Evolutionary conservation across 2,329 filamentous ascomycete species (phyloP).

Genomic region (Gremmenia infestans): DNA sequence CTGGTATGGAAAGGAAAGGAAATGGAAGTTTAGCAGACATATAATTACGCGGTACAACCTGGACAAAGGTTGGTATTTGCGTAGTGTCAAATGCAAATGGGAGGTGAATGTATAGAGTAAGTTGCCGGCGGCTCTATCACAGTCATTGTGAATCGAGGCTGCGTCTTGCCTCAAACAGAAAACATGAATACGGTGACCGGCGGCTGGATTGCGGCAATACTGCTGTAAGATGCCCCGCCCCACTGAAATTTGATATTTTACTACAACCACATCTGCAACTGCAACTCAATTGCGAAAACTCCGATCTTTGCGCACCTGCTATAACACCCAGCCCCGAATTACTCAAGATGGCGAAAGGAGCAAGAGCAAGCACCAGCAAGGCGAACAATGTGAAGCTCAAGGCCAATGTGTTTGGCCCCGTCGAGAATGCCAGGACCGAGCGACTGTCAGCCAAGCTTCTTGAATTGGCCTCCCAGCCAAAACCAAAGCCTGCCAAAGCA

Average conservation of each 20-base stretch:
- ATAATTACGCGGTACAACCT: not conserved
- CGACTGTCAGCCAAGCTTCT: slow-evolving; percentile 82
- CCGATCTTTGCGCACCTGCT: not conserved
- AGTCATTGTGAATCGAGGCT: not conserved
- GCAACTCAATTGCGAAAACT: not conserved
- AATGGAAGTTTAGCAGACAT: not conserved
- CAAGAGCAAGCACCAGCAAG: slow-evolving; percentile 74
- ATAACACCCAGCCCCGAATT: slow-evolving; percentile 9
- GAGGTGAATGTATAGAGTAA: not conserved
- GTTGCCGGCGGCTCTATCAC: not conserved
- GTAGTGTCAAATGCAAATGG: not conserved
- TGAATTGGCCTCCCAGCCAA: slow-evolving; percentile 72
- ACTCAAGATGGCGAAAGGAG: slow-evolving; percentile 76
- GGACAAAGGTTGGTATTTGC: not conserved
- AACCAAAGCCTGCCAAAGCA: slow-evolving; percentile 49
- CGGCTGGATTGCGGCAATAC: no score
- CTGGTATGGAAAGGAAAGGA: not conserved
- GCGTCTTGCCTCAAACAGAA: no score
- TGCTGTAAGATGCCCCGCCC: no score
- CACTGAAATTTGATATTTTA: no score
- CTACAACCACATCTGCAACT: no score
- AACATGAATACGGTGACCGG: no score
- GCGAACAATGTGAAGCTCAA: slow-evolving; percentile 78
- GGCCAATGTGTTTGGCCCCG: slow-evolving; percentile 76
- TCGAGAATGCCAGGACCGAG: slow-evolving; percentile 72